Base-by-base conservation (phyloP, 352 stramenopile genomes). In the Pelagophyceae sp. region DNA sequence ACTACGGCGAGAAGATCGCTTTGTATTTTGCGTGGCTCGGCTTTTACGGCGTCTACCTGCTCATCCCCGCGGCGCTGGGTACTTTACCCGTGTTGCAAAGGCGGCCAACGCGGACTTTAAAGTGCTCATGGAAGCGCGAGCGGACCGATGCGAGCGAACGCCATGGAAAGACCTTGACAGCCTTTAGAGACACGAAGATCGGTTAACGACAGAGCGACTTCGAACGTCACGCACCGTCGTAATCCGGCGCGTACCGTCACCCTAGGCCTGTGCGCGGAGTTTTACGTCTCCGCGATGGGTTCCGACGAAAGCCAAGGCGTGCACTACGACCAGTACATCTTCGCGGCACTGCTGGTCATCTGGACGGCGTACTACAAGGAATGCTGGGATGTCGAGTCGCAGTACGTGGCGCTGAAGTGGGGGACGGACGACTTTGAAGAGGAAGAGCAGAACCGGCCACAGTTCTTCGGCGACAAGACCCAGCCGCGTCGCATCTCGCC, bases 1-100 rank as follows among this genome's bases (percentile, higher is more conserved):
- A 86, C 63, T 82, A 81, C 29, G 83, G 83, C 63, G 83, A 86
- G 75, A 82, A 94, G 82, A 85, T 96, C 65, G 91, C 89, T 0
- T 93, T 96, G 69, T 96, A 95, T 82, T 95, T 95, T 82, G 90
- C 87, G 2, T 96, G 95, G 72, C 81, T 95, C 0, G 90, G 87
- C 23, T 92, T 89, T 85, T 96, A 95, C 81, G 91, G 90, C 32
- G 81, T 87, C 67, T 93, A 84, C 87, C 83, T 96, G 2, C 79
- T 93, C 17, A 83, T 85, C 5, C 88, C 90, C 0, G 61, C 61
- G 6, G n/a, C n/a, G n/a, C n/a, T n/a, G n/a, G n/a, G n/a, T n/a
- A n/a, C n/a, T n/a, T n/a, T n/a, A n/a, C n/a, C n/a, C n/a, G n/a
- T n/a, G n/a, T n/a, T n/a, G n/a, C n/a, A n/a, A n/a, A n/a, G n/a